Percentiles rank a stretch among this genome's conserved stretches.
phyloP scores from a whole-genome alignment of 306 rosid species.

The Cucurbita maxima region DNA sequence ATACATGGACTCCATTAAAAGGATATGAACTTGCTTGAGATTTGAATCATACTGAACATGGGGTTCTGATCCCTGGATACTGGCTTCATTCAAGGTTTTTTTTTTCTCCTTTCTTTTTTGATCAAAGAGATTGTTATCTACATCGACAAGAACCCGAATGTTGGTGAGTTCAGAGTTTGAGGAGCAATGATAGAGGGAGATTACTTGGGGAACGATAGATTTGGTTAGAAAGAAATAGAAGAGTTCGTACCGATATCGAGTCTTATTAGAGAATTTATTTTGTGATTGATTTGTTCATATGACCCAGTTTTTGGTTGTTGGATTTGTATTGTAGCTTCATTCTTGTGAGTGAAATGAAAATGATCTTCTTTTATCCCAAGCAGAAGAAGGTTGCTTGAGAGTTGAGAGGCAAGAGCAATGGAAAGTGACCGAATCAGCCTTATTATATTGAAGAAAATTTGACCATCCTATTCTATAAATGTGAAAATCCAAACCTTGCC shows the following conservation, averaged over 20 bases:
- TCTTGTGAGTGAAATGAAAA: not conserved
- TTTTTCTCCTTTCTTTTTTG: too few species aligned
- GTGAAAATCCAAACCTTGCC: too few species aligned
- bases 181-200: too few species aligned
- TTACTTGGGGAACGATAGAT: too few species aligned
- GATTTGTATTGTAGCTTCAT: not conserved
- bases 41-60: not conserved
- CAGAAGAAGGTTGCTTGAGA: not conserved
- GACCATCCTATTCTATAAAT: too few species aligned
- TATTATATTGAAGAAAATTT: too few species aligned
- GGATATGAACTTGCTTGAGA: slow-evolving; percentile 12
- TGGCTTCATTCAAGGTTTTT: not conserved
- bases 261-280: not conserved
- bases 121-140: not conserved
- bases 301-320: not conserved
- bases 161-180: too few species aligned
- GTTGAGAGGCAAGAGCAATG: not conserved
- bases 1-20: slow-evolving; percentile 29
- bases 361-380: not conserved
- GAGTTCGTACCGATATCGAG: not conserved
- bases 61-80: not conserved
- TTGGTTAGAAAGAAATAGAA: too few species aligned
- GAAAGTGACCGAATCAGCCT: too few species aligned
- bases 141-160: not conserved
- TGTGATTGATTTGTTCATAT: not conserved